A percentile compares a stretch with the other conserved stretches of the same genome.
phyloP scores from a whole-genome alignment of 768 basidiomycete species.

The Leucosporidium creatinivorum region DNA sequence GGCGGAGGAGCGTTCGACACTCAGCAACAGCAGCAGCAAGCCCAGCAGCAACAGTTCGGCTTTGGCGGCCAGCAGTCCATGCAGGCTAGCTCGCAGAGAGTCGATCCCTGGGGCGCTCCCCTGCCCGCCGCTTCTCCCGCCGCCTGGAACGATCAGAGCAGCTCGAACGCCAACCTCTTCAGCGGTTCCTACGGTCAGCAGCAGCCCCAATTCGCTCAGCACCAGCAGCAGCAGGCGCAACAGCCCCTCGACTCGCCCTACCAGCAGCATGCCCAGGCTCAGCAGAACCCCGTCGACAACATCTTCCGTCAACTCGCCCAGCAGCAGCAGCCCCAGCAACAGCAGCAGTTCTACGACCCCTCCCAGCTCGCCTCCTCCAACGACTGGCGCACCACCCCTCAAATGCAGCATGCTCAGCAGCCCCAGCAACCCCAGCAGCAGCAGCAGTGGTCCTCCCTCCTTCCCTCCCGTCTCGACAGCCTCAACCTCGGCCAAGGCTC shows the following conservation, averaged over 20 bases:
- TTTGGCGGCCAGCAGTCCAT: constrained; percentile 3
- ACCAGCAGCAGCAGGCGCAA: not conserved
- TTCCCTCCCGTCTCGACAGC: not conserved
- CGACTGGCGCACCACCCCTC: too few relatives aligned
- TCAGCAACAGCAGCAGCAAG: constrained; percentile 10
- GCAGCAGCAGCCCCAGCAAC: not conserved
- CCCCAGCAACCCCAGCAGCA: too few relatives aligned
- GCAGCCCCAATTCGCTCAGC: constrained; percentile 4
- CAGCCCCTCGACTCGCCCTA: too few relatives aligned
- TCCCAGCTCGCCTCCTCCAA: not conserved
- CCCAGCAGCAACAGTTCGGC: constrained; percentile 13
- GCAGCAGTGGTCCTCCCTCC: too few relatives aligned
- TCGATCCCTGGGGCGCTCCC: constrained; percentile 33
- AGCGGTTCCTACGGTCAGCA: not conserved
- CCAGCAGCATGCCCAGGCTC: not conserved
- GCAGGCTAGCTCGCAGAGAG: not conserved
- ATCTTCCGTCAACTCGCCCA: not conserved
- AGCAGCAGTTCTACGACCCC: not conserved
- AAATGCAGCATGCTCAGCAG: too few relatives aligned
- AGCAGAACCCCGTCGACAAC: not conserved
- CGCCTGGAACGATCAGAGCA: not conserved
- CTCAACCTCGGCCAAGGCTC: not conserved
- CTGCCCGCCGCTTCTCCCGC: constrained; percentile 5
- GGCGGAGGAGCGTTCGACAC: not conserved
- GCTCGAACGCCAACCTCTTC: not conserved